These are phyloP conservation scores for Salix purpurea DNA, from an alignment of 345 rosid genomes.

Conservation along the genomic window DNA sequence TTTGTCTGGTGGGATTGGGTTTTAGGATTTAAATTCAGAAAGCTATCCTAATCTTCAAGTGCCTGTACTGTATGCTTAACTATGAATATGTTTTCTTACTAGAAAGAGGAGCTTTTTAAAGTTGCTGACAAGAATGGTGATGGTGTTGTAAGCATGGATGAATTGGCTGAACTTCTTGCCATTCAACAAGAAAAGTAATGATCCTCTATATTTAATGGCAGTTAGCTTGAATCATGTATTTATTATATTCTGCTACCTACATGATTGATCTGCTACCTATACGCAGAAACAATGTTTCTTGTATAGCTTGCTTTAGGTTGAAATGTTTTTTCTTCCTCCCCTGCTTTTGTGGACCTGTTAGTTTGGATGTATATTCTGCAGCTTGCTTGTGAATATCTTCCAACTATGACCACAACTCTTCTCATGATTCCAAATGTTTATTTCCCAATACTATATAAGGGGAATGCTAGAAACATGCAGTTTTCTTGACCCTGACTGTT, in stretches of 20 bases:
- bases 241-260: not conserved
- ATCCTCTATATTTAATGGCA: slow-evolving; percentile 6
- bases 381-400: not conserved
- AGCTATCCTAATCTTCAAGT: slow-evolving; percentile 3
- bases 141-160: slow-evolving; percentile 85
- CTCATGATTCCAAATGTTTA: not conserved
- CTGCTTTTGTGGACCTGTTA: not conserved
- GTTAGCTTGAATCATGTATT: slow-evolving; percentile 6
- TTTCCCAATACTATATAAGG: not conserved
- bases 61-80: not conserved
- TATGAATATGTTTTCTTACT: slow-evolving; percentile 14
- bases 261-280: not conserved
- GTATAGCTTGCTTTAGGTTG: not conserved
- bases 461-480: not conserved
- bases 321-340: not conserved
- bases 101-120: slow-evolving; percentile 91
- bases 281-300: not conserved
- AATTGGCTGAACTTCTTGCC: slow-evolving; percentile 85
- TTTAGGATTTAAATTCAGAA: not conserved
- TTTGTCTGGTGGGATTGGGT: not conserved
- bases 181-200: slow-evolving; percentile 82
- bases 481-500: not conserved
- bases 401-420: not conserved
- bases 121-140: slow-evolving; percentile 88
- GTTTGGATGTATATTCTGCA: not conserved